Base-by-base conservation (phyloP, 108 stramenopile species). In the Discostella pseudostelligera region DNA sequence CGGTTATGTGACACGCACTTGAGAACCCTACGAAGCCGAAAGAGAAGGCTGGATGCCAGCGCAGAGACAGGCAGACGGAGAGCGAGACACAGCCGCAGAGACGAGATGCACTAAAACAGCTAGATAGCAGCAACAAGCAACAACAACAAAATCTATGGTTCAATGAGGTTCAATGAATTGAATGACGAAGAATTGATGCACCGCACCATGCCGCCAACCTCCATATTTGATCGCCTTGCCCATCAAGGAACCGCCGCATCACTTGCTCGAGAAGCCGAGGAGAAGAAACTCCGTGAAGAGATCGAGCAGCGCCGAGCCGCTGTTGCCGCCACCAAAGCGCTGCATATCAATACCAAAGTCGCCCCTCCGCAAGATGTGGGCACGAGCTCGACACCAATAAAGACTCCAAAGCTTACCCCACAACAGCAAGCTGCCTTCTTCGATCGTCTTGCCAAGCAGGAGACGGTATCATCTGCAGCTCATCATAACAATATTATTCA, bases 221-320 rank as follows among this genome's bases (percentile, higher is more conserved):
- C 62, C 37, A 26, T 65, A 40, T 65, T 53, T 40, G 63, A 65
- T 7, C 47, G 63, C 10, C 63, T 65, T 17, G 50, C 63, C 37
- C 22, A 40, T 26, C 50, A 65, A 39, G 63, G 63, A 40, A 65
- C 63, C 17, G 51, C 40, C 35, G 63, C 63, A 39, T 65, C 63
- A 24, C 37, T 39, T 25, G 50, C 50, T 22, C 36, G 50, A 14
- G 51, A 53, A 17, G 49, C 63, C 3, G 63, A 54, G 39, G 51
- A 25, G 40, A 65, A 51, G 39, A 14, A 65, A 65, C 32, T 0
- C 63, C 63, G 63, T 24, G 39, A 40, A 26, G 7, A 65, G 25
- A 14, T 37, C 12, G 39, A 65, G 51, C 51, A 65, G 28, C 63
- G 17, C 22, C 63, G 39, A 7, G 19, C 24, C n/a, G 26, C n/a